Base-by-base conservation (phyloP, 148 eudicot genomes). In the Cornus suecica region DNA sequence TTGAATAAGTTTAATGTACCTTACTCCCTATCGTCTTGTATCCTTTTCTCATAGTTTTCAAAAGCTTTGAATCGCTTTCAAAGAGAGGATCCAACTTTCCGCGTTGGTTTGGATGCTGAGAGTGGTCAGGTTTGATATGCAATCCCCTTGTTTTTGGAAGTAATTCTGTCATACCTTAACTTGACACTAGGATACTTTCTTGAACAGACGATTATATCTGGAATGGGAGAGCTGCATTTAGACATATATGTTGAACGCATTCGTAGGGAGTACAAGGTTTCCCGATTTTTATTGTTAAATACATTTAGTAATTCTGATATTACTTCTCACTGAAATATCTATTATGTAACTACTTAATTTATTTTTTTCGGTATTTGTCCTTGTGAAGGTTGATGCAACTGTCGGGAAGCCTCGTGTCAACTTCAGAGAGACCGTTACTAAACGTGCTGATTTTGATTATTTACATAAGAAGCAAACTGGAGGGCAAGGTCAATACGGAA, bases 391-490 rank as follows among this genome's bases (percentile, higher is more conserved):
- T 85, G 97, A 92, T 71, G 93, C 97, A 58, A 79, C 85, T 65
- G 93, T 91, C 76, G 99, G 99, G 75, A 95, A 88, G 78, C 99
- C 99, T 72, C 99, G 99, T 80, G 99, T 95, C 61, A 95, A 95
- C 81, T 95, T 95, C 83, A 88, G 99, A 82, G 99, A 95, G 87
- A 89, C 99, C 20, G 87, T 95, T 76, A 95, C 99, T 70, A 90
- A 95, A 76, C 97, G 94, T 79, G 94, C 94, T 69, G 92, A 91
- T 30, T 95, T 95, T 77, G 99, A 95, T 82, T 95, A 92, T 85
- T 79, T 91, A 80, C 99, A 95, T 81, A 95, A 95, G 86, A 95
- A 95, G 83, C 99, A 95, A 88, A 84, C 86, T 83, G 99, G 99
- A 82, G 99, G 99, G 42, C 97, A 92, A 77, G 97, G 99, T 69